These are phyloP conservation scores for Mucor irregularis DNA, from an alignment of 371 early-diverging fungal genomes.

Conservation along the genomic window DNA sequence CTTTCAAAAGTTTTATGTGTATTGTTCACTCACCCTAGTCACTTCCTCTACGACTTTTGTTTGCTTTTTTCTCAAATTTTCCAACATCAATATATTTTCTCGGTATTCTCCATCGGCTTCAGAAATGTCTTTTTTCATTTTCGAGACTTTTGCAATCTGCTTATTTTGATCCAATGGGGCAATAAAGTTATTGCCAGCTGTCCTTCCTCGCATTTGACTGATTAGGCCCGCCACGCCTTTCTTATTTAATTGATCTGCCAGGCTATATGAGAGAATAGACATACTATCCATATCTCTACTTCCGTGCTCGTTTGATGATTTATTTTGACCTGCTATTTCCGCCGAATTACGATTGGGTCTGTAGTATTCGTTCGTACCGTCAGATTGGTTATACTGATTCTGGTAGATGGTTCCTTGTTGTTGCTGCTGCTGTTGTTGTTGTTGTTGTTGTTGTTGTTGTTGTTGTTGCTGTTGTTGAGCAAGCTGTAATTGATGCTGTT, in stretches of 20 bases:
- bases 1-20: background rate
- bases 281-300: constrained; percentile 19
- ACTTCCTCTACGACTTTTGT: constrained; percentile 34
- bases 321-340: background rate
- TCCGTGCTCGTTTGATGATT: constrained; percentile 4
- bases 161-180: constrained; percentile 35
- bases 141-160: constrained; percentile 46
- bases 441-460: constrained; percentile 20
- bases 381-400: background rate
- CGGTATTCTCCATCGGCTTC: constrained; percentile 62
- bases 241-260: constrained; percentile 13
- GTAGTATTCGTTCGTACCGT: background rate
- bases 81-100: constrained; percentile 50
- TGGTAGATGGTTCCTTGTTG: background rate
- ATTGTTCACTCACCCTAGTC: constrained; percentile 32
- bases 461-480: constrained; percentile 24
- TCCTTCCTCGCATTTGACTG: constrained; percentile 42
- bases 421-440: constrained; percentile 5
- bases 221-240: constrained; percentile 46
- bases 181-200: constrained; percentile 11
- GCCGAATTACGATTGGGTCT: constrained; percentile 12
- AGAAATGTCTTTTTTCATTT: constrained; percentile 56
- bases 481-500: constrained; percentile 9
- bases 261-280: constrained; percentile 1
- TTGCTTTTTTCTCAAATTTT: constrained; percentile 50